phyloP scores from a whole-genome alignment of 495 filamentous ascomycete species.

The Lineolata rhizophorae region DNA sequence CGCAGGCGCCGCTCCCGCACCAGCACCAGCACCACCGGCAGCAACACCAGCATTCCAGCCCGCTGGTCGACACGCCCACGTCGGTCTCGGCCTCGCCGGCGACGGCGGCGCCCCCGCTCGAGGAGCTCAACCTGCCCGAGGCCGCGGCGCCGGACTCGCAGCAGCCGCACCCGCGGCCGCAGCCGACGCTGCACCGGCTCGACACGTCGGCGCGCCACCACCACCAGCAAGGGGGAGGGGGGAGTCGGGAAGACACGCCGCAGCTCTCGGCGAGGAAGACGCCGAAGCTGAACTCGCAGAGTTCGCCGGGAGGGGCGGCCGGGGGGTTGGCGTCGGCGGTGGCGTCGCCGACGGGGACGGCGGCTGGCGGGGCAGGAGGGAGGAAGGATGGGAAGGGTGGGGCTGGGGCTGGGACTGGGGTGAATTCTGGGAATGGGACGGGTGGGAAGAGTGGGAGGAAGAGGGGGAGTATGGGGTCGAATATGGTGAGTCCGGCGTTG shows the following conservation, averaged over 20 bases:
- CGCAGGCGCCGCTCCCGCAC: no score
- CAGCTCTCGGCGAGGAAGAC: conserved; percentile 14
- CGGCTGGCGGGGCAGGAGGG: no score
- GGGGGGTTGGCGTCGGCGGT: no score
- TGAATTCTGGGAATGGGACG: conserved; percentile 5
- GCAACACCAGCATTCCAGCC: conserved; percentile 2
- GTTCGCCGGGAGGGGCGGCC: conserved; percentile 10
- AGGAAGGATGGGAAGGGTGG: no score
- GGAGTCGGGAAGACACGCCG: conserved; percentile 9
- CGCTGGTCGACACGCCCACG: conserved; percentile 2
- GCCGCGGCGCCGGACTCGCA: conserved; percentile 9
- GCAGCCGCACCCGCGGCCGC: conserved; percentile 6
- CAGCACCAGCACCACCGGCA: conserved; percentile 1
- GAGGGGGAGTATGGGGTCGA: conserved; percentile 51
- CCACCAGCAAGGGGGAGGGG: conserved; percentile 3
- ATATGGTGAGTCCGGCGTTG: conserved; percentile 61
- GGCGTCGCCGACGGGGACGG: no score
- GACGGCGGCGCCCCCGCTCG: conserved; percentile 3
- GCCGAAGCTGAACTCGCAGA: conserved; percentile 14
- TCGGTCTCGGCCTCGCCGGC: neutral
- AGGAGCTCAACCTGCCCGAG: conserved; percentile 20
- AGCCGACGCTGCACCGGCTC: no score
- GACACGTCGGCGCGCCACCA: conserved; percentile 1
- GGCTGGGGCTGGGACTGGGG: no score
- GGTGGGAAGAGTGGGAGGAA: conserved; percentile 34